A percentile compares a stretch with the other conserved stretches of the same genome.
Conservation (phyloP, 2,329 filamentous ascomycete species). For the Penicillium sp. region DNA sequence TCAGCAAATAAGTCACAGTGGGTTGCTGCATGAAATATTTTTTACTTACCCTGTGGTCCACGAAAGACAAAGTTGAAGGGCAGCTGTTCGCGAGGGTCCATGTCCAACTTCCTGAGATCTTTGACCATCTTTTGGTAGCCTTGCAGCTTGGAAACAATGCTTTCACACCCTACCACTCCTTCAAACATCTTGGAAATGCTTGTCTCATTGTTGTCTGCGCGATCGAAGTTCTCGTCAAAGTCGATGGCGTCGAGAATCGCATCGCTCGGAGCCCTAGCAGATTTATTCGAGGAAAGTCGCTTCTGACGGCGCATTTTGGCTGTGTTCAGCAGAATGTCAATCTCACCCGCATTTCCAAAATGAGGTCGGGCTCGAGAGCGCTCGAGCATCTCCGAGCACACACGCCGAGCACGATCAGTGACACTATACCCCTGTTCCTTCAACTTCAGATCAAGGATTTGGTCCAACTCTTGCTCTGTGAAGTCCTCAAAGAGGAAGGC, state of each 20-base stretch:
- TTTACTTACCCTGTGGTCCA: slow-evolving; percentile 60
- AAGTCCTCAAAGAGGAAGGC: slow-evolving; percentile 73
- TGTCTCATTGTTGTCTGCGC: slow-evolving; percentile 45
- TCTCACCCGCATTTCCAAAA: slow-evolving; percentile 73
- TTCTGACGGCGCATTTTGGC: slow-evolving; percentile 58
- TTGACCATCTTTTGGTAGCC: slow-evolving; percentile 56
- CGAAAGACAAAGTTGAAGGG: slow-evolving; percentile 71
- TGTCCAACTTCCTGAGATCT: slow-evolving; percentile 52
- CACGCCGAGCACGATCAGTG: slow-evolving; percentile 53
- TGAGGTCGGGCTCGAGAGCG: slow-evolving; percentile 64
- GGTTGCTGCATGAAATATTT: neutral
- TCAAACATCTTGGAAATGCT: slow-evolving; percentile 59
- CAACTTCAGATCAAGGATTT: slow-evolving; percentile 66
- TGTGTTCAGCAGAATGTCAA: slow-evolving; percentile 66
- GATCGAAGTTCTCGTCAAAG: slow-evolving; percentile 62
- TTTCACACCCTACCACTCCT: slow-evolving; percentile 60
- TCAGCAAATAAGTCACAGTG: neutral
- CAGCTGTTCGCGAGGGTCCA: slow-evolving; percentile 60
- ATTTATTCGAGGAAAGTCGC: slow-evolving; percentile 33
- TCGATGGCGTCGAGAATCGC: slow-evolving; percentile 38
- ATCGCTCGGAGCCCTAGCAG: slow-evolving; percentile 12
- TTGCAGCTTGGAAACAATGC: slow-evolving; percentile 55
- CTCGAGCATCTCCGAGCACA: slow-evolving; percentile 61
- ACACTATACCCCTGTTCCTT: slow-evolving; percentile 56
- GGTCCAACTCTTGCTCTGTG: slow-evolving; percentile 55